Evolutionary conservation across 257 asterid genomes (phyloP).

Genomic region (Lavandula angustifolia): DNA sequence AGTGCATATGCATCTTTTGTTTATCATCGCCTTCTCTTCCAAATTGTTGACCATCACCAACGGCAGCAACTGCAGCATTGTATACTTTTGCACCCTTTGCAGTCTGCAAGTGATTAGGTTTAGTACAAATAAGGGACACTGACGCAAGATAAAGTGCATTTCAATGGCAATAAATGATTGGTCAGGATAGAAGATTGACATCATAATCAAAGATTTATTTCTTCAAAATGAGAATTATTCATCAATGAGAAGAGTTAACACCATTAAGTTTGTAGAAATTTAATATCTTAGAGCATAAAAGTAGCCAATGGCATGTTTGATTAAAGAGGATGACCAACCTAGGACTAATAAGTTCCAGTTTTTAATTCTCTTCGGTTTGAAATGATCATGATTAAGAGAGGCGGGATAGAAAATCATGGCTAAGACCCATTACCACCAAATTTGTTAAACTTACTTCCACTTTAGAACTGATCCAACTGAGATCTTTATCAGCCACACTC

Average conservation of each 20-base stretch:
- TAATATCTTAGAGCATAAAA: neutral
- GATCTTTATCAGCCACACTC: constrained; percentile 1
- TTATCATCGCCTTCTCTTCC: constrained; percentile 91
- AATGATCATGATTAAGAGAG: no score
- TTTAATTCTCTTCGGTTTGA: no score
- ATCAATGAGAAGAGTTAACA: neutral
- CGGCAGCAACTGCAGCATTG: constrained; percentile 81
- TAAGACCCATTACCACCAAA: neutral
- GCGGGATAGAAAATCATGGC: no score
- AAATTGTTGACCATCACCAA: constrained; percentile 53
- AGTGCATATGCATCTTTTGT: constrained; percentile 84
- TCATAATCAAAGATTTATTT: neutral
- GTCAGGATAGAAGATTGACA: neutral
- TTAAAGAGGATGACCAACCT: no score
- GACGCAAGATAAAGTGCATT: constrained; percentile 14
- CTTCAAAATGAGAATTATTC: constrained; percentile 1
- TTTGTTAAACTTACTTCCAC: no score
- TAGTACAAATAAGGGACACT: constrained; percentile 13
- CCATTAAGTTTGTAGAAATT: constrained; percentile 5
- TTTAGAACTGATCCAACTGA: neutral
- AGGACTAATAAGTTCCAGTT: no score
- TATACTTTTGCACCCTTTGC: constrained; percentile 83
- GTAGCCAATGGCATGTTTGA: no score
- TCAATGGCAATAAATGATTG: constrained; percentile 6
- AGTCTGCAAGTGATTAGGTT: constrained; percentile 47